phyloP scores from a whole-genome alignment of 306 rosid genomes.

The Vigna angularis region DNA sequence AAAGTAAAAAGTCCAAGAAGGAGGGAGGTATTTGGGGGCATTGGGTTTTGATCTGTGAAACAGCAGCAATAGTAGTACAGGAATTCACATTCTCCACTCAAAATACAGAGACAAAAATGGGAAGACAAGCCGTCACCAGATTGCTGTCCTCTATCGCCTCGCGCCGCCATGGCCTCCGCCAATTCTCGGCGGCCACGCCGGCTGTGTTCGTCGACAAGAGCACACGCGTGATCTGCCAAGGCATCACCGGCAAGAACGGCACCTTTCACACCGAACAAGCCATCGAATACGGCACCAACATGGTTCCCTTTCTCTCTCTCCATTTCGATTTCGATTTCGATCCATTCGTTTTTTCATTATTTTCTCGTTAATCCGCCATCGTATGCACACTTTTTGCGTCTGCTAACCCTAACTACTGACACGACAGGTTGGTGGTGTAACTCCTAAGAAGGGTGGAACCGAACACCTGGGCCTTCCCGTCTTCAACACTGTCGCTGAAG shows the following conservation, averaged over 20 bases:
- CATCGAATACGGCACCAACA: constrained; percentile 97
- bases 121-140: constrained; percentile 70
- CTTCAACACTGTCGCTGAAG: constrained; percentile 92
- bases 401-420: constrained; percentile 1
- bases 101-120: constrained; percentile 46
- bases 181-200: constrained; percentile 67
- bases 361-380: neutral
- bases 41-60: neutral
- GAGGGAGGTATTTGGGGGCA: constrained; percentile 1
- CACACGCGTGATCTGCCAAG: constrained; percentile 98
- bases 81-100: neutral
- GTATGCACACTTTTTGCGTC: neutral
- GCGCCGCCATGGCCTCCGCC: constrained; percentile 62
- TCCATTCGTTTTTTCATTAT: neutral
- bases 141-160: constrained; percentile 64
- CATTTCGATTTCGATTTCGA: neutral
- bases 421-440: constrained; percentile 77
- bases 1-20: constrained; percentile 5
- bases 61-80: neutral
- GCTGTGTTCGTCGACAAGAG: constrained; percentile 96
- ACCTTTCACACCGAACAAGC: constrained; percentile 98
- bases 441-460: constrained; percentile 98
- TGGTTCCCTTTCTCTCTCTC: constrained; percentile 51
- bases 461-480: constrained; percentile 99
- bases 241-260: constrained; percentile 95